Conservation (phyloP, 176 grass and related monocot species). For the Oryza glumipatula region DNA sequence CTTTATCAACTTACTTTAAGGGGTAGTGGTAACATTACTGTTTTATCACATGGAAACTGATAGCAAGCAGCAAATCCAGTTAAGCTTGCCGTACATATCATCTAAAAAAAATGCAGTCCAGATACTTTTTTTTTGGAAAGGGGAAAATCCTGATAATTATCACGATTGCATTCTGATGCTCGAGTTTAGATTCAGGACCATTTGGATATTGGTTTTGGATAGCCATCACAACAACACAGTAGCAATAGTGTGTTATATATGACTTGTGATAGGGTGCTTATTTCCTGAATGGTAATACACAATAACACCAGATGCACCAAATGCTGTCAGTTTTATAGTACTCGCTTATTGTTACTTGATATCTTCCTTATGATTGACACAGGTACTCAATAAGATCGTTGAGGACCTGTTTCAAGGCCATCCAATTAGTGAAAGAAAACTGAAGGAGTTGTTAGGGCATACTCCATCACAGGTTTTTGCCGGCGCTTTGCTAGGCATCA, state of each 20-base stretch:
- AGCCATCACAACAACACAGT: neutral
- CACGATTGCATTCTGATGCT: neutral
- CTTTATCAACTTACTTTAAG: neutral
- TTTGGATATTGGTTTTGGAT: neutral
- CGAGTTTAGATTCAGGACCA: neutral
- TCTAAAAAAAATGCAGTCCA: neutral
- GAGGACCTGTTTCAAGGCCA: slow-evolving; percentile 98
- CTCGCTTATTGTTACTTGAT: neutral
- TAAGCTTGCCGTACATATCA: neutral
- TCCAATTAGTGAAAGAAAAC: slow-evolving; percentile 93
- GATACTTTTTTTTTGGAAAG: no score
- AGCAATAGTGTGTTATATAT: neutral
- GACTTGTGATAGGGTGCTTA: neutral
- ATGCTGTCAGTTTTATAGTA: no score
- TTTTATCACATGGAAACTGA: no score
- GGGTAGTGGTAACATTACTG: no score
- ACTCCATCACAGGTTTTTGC: slow-evolving; percentile 96
- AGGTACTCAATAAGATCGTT: slow-evolving; percentile 99
- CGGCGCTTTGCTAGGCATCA: slow-evolving; percentile 74
- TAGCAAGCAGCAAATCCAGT: no score
- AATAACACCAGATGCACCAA: neutral
- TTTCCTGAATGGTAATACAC: neutral
- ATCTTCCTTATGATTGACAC: neutral
- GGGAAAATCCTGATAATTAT: neutral
- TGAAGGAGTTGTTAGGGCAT: slow-evolving; percentile 91